Base-by-base conservation (phyloP, 768 basidiomycete species). In the Leucosporidium yakuticum region DNA sequence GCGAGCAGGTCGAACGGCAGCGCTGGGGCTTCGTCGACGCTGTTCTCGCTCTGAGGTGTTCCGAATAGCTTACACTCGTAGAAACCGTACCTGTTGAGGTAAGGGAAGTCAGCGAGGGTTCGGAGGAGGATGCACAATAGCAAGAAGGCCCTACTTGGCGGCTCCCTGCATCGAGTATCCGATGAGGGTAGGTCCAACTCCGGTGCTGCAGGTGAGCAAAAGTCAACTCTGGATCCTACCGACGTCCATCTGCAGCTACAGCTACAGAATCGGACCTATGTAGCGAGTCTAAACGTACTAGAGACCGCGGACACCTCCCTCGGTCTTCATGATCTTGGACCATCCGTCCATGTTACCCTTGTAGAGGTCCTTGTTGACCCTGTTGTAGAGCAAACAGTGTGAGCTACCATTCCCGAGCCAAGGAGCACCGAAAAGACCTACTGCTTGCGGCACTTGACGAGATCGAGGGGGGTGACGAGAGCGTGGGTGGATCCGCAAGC, bases 401-500 rank as follows among this genome's bases (percentile, higher is more conserved):
- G 2, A 19, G 14, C 23, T 27, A 23, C 44, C 49, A 2, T 1
- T 61, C 32, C 19, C 47, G 23, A 29, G 27, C 20, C 15, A 12
- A 2, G 20, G 47, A 3, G 44, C 19, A 25, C 12, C 19, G 5
- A 7, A 2, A 36, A 25, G 20, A 56, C 69, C n/a, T 15, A 64
- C 67, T 76, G 75, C 69, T 73, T 67, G 63, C 74, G 73, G 74
- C 74, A 74, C 71, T 76, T 76, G 73, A 76, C 75, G 47, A 76
- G 73, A 55, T 74, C 75, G 62, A 76, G 74, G 23, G 74, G 75
- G 57, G 74, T 74, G 64, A 74, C 74, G 51, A 74, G 67, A n/a
- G 74, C 90, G 77, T 93, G 91, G 70, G 91, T 93, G 77, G 89
- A 29, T 81, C 91, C 91, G 75, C 91, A 93, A 25, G 91, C 90